Evolutionary conservation across 441 rosid genomes (phyloP), one percentile per base, ranked within the genome.

Genomic region (Gossypium davidsonii): DNA sequence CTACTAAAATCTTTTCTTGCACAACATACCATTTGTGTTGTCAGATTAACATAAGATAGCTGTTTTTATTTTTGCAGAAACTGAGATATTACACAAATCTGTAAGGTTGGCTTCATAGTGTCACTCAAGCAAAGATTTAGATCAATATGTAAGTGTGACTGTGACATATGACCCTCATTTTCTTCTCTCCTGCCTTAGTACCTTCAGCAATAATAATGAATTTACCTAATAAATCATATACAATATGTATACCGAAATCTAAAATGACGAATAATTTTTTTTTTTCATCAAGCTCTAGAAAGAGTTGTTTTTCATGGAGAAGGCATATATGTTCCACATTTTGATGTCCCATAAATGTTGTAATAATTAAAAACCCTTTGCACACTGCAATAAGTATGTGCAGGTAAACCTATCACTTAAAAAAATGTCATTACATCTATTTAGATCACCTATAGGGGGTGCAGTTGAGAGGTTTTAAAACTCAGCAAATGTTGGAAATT

Each of bases 341-440:
- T 28, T 4, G 6, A 28, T 28, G 34, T 28, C 34, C 75, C 66
- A 61, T 77, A 34, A 75, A 73, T 69, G 7, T 68, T 46, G 39
- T 61, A 26, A 75, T 57, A 21, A 56, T 7, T 55, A 55, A 55
- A 12, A 15, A 63, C 51, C 26, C 23, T 56, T 3, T 28, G 26
- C 26, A 18, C 59, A 6, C 46, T 9, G 46, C 62, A 49, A 25
- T 73, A 62, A 68, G 9, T 49, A 66, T 31, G 55, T 20, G 48
- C 49, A 58, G 74, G 74, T 55, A 71, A 70, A 73, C 70, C 63
- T 25, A 25, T 18, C 64, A 60, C 72, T 53, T 52, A 51, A 28
- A 48, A 28, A 49, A 4, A 14, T 18, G 34, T n/a, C 71, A n/a
- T 1, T 34, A 11, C 61, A 61, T 48, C 37, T 10, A 11, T 51